phyloP scores from a whole-genome alignment of 129 eudicot species.

The Tagetes erecta region DNA sequence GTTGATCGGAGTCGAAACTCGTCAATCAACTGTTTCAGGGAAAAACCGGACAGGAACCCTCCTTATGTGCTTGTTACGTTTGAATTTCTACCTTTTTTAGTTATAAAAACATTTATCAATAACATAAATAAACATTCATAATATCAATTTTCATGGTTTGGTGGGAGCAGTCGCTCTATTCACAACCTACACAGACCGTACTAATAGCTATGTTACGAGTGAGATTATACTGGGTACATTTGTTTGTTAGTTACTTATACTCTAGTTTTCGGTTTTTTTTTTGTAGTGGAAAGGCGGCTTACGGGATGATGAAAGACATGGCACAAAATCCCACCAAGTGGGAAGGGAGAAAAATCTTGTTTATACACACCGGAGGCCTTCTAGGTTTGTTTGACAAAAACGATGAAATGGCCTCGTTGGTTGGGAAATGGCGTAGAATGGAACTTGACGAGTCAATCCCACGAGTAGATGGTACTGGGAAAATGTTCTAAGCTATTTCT shows the following conservation, averaged over 20 bases:
- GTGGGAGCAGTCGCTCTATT: too few species aligned
- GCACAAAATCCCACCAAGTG: conserved; percentile 66
- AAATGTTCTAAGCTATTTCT: conserved; percentile 58
- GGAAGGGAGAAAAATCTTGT: conserved; percentile 84
- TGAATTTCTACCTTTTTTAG: not conserved
- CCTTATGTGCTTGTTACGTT: not conserved
- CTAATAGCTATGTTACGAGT: too few species aligned
- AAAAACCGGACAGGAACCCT: not conserved
- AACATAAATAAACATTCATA: not conserved
- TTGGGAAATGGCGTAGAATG: conserved; percentile 77
- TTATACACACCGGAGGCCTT: conserved; percentile 96
- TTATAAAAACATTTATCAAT: not conserved
- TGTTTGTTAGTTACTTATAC: not conserved
- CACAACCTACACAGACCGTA: too few species aligned
- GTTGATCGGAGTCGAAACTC: too few species aligned
- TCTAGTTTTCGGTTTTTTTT: not conserved
- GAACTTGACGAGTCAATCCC: conserved; percentile 70
- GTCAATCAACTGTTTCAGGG: too few species aligned
- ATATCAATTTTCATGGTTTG: not conserved
- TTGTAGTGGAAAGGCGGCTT: conserved; percentile 90
- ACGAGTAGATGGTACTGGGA: conserved; percentile 78
- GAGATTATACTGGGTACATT: too few species aligned
- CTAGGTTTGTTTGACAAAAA: conserved; percentile 86
- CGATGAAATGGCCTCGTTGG: conserved; percentile 54
- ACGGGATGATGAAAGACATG: conserved; percentile 88